Percentiles rank a stretch among this genome's conserved stretches.
phyloP scores from a whole-genome alignment of 768 basidiomycete genomes.

The Lactarius akahatsu region DNA sequence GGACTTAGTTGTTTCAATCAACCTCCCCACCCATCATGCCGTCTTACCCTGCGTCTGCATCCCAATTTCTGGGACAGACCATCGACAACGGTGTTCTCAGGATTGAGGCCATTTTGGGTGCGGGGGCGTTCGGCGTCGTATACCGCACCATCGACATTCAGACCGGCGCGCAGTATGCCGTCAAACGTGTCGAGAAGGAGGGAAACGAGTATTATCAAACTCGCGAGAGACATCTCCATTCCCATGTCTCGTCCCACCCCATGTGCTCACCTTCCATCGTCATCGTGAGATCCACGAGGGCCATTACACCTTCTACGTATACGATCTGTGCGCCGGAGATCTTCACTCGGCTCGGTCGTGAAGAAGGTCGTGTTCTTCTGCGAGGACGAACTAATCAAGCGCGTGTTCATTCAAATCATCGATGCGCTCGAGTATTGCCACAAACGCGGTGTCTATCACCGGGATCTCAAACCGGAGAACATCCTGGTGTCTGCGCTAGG shows the following conservation, averaged over 20 bases:
- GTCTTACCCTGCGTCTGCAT: neutral
- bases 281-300: constrained; percentile 83
- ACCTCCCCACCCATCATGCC: neutral
- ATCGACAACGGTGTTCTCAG: constrained; percentile 81
- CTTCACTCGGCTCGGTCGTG: constrained; percentile 15
- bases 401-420: constrained; percentile 16
- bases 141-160: constrained; percentile 72
- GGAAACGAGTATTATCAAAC: constrained; percentile 29
- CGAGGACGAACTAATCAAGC: constrained; percentile 20
- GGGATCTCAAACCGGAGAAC: constrained; percentile 5
- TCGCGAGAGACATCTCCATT: constrained; percentile 75
- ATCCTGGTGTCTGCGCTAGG: neutral
- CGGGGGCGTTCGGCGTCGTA: constrained; percentile 92
- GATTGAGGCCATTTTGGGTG: constrained; percentile 82
- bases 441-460: constrained; percentile 18
- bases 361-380: constrained; percentile 11
- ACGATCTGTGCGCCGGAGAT: constrained; percentile 20
- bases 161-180: constrained; percentile 56
- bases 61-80: constrained; percentile 15
- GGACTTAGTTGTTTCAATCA: constrained; percentile 4
- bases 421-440: constrained; percentile 22
- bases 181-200: constrained; percentile 79
- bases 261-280: constrained; percentile 84
- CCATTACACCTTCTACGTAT: constrained; percentile 47
- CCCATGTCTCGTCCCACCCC: constrained; percentile 72